These are phyloP conservation scores for Fusarium sp. DNA, from an alignment of 2,329 filamentous ascomycete genomes.

Conservation along the genomic window DNA sequence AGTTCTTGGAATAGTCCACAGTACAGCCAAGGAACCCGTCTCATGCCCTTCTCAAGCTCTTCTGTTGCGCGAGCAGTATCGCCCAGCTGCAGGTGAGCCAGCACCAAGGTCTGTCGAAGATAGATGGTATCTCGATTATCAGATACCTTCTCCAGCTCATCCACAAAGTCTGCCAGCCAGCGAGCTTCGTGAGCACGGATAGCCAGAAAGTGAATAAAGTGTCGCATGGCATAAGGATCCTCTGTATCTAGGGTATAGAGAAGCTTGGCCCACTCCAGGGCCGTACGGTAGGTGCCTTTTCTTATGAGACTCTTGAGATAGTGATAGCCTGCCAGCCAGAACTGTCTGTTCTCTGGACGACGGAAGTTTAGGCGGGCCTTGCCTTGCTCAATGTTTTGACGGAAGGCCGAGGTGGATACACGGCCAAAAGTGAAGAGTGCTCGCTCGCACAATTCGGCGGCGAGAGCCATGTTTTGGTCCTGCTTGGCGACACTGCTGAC, in stretches of 20 bases:
- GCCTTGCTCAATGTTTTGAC: slow-evolving; percentile 77
- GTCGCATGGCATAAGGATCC: slow-evolving; percentile 84
- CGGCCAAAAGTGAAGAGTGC: slow-evolving; percentile 95
- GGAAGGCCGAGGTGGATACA: slow-evolving; percentile 83
- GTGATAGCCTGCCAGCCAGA: slow-evolving; percentile 89
- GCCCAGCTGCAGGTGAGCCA: slow-evolving; percentile 78
- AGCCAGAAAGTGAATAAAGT: slow-evolving; percentile 84
- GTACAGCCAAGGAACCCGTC: slow-evolving; percentile 84
- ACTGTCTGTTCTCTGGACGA: slow-evolving; percentile 86
- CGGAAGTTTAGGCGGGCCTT: slow-evolving; percentile 82
- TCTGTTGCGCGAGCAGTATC: slow-evolving; percentile 71
- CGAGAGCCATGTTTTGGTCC: slow-evolving; percentile 85
- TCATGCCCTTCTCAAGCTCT: slow-evolving; percentile 73
- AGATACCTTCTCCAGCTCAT: slow-evolving; percentile 51
- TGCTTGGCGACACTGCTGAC: slow-evolving; percentile 93
- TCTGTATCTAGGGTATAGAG: slow-evolving; percentile 76
- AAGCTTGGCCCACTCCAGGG: slow-evolving; percentile 92
- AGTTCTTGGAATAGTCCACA: slow-evolving; percentile 81
- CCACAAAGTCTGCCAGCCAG: slow-evolving; percentile 76
- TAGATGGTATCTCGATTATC: slow-evolving; percentile 65
- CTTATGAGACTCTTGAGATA: slow-evolving; percentile 86
- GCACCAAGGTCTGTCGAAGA: slow-evolving; percentile 76
- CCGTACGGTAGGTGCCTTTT: slow-evolving; percentile 93
- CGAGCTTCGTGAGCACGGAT: slow-evolving; percentile 80
- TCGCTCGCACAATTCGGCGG: slow-evolving; percentile 87